A percentile compares a stretch with the other conserved stretches of the same genome.
phyloP scores from a whole-genome alignment of 805 yeast species.

The Zygotorulaspora danielsina region DNA sequence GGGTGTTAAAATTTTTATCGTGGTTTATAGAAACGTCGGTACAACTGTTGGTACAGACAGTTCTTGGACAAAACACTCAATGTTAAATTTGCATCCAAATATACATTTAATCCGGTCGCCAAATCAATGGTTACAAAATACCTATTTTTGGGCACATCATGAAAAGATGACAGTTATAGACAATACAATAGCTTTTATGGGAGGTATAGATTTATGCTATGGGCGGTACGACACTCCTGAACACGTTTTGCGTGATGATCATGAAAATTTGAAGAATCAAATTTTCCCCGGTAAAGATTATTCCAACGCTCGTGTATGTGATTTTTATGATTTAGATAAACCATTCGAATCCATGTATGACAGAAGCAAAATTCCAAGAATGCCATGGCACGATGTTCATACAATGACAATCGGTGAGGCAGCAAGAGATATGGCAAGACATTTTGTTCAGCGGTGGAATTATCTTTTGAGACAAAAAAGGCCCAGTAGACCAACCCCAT shows the following conservation, averaged over 20 bases:
- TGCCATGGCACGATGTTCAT: slow-evolving; percentile 99
- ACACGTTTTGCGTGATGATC: slow-evolving; percentile 82
- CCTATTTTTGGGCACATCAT: slow-evolving; percentile 98
- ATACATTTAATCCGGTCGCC: slow-evolving; percentile 92
- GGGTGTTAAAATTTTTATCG: slow-evolving; percentile 90
- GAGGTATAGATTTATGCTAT: slow-evolving; percentile 93
- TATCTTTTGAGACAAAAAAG: slow-evolving; percentile 86
- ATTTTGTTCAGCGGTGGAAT: slow-evolving; percentile 97
- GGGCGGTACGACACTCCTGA: slow-evolving; percentile 97
- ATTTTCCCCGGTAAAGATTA: slow-evolving; percentile 95
- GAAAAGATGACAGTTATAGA: slow-evolving; percentile 87
- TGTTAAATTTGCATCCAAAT: slow-evolving; percentile 78
- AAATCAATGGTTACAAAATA: slow-evolving; percentile 86
- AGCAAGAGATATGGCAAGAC: slow-evolving; percentile 88
- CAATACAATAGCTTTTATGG: slow-evolving; percentile 82
- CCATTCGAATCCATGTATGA: slow-evolving; percentile 94
- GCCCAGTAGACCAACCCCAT: slow-evolving; percentile 90
- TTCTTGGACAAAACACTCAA: slow-evolving; percentile 87
- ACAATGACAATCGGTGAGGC: slow-evolving; percentile 93
- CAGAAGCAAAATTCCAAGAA: slow-evolving; percentile 73
- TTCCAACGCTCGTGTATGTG: slow-evolving; percentile 90
- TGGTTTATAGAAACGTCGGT: slow-evolving; percentile 91
- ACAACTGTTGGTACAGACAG: slow-evolving; percentile 92
- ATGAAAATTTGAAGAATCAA: slow-evolving; percentile 45
- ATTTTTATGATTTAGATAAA: slow-evolving; percentile 71